Evolutionary conservation across 148 eudicot genomes (phyloP).

Genomic region (Amaranthus palmeri): DNA sequence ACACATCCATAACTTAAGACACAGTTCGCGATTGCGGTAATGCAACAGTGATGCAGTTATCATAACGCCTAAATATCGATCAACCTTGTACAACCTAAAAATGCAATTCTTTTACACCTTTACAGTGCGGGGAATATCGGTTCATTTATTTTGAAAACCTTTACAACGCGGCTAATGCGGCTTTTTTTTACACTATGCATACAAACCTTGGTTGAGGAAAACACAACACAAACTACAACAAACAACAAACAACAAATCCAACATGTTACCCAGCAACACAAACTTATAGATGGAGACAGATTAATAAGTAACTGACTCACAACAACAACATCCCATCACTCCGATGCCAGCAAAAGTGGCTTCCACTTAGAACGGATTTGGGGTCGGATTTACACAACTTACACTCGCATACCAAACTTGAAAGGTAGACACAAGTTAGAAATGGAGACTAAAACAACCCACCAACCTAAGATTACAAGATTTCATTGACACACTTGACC

Average conservation of each 20-base stretch:
- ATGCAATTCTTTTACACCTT: too few relatives aligned
- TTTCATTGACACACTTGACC: constrained; percentile 15
- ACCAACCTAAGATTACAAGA: constrained; percentile 9
- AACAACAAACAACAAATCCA: background rate
- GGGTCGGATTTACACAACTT: background rate
- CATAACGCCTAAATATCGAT: background rate
- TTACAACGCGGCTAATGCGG: too few relatives aligned
- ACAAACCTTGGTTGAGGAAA: too few relatives aligned
- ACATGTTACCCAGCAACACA: background rate
- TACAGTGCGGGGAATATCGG: too few relatives aligned
- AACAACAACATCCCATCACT: too few relatives aligned
- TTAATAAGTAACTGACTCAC: background rate
- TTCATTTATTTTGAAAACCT: too few relatives aligned
- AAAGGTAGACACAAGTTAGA: background rate
- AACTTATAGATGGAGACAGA: background rate
- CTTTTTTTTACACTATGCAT: too few relatives aligned
- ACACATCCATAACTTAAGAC: background rate
- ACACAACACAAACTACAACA: too few relatives aligned
- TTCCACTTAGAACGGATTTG: too few relatives aligned
- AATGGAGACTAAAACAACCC: constrained; percentile 12
- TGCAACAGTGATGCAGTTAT: background rate
- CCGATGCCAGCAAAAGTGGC: too few relatives aligned
- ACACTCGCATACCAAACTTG: background rate
- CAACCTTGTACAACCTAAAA: background rate
- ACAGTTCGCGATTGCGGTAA: background rate